Percentiles rank a stretch among this genome's conserved stretches.
These are phyloP conservation scores for Silene latifolia DNA, from an alignment of 148 eudicot species.

Conservation along the genomic window DNA sequence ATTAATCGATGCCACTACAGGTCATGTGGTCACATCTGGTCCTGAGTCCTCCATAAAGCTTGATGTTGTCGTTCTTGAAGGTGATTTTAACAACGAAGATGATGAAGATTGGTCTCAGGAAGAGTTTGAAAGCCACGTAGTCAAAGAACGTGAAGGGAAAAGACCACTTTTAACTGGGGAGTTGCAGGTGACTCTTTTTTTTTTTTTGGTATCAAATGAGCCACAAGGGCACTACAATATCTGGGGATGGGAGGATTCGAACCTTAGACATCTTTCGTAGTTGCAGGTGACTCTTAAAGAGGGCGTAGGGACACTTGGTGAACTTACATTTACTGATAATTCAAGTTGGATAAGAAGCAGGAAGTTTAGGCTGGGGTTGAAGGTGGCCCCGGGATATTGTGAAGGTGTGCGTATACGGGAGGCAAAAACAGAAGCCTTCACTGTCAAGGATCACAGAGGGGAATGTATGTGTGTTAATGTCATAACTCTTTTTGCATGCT, in stretches of 20 bases:
- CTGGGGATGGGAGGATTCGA: too few species aligned
- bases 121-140: constrained; percentile 83
- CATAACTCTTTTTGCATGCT: neutral
- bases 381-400: constrained; percentile 66
- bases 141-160: constrained; percentile 92
- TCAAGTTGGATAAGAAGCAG: constrained; percentile 97
- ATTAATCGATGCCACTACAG: constrained; percentile 60
- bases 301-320: constrained; percentile 93
- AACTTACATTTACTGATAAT: constrained; percentile 89
- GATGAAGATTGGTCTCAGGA: constrained; percentile 87
- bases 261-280: constrained; percentile 4
- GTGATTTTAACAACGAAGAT: constrained; percentile 91
- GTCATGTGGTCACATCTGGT: constrained; percentile 71
- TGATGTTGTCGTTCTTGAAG: constrained; percentile 87
- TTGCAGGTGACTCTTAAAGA: constrained; percentile 82
- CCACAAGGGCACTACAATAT: too few species aligned
- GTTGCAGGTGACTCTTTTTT: constrained; percentile 45
- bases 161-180: constrained; percentile 87
- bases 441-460: constrained; percentile 95
- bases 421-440: constrained; percentile 94
- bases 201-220: too few species aligned
- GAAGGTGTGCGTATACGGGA: constrained; percentile 76
- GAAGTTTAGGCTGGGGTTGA: constrained; percentile 85
- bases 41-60: constrained; percentile 73
- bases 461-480: constrained; percentile 56